These are phyloP conservation scores for Tulasnella sp. DNA, from an alignment of 768 basidiomycete species.

Conservation along the genomic window DNA sequence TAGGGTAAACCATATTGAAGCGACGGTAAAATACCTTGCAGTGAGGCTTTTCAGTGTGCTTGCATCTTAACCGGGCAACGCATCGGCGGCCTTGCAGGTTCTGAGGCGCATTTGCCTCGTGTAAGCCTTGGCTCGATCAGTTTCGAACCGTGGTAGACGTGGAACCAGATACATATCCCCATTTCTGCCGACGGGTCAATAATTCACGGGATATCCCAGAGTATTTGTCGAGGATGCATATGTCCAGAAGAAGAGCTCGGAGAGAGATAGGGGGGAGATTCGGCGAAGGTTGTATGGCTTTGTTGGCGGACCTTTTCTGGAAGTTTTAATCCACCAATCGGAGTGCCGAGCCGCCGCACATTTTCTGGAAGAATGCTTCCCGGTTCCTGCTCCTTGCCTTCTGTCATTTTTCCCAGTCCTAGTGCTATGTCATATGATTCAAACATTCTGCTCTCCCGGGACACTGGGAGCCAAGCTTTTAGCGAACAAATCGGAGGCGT, in stretches of 20 bases:
- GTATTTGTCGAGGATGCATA: neutral
- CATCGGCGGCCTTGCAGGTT: slow-evolving; percentile 27
- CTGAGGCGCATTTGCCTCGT: neutral
- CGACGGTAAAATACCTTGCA: neutral
- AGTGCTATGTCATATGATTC: neutral
- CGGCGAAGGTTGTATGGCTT: neutral
- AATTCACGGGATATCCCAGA: neutral
- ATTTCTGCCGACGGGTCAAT: neutral
- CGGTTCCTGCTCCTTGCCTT: neutral
- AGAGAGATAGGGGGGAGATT: slow-evolving; percentile 17
- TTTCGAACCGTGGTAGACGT: neutral
- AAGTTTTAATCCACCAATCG: neutral
- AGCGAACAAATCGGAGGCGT: too few species aligned
- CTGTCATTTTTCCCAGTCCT: neutral
- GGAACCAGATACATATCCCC: neutral
- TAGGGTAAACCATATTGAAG: neutral
- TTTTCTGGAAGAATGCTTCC: neutral
- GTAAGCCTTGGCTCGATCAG: neutral
- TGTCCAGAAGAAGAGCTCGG: neutral
- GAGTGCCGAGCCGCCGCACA: neutral
- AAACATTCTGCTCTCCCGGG: neutral
- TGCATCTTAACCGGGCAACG: neutral
- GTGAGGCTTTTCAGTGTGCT: neutral
- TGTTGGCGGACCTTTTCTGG: neutral
- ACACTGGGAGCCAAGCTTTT: too few species aligned